These are phyloP conservation scores for Tetrahymena borealis DNA, from an alignment of 73 alveolate genomes.

Conservation along the genomic window DNA sequence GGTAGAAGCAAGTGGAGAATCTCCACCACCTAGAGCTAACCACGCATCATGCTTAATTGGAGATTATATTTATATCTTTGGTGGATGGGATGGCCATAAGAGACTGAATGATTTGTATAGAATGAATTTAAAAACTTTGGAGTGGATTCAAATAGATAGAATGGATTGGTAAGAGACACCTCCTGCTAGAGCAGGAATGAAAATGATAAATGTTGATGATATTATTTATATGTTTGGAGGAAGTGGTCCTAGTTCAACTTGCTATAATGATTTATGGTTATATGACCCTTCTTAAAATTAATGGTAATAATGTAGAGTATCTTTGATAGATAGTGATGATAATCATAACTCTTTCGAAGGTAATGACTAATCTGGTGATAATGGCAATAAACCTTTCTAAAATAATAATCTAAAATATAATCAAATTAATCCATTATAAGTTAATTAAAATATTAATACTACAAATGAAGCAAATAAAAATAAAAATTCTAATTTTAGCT, in stretches of 20 bases:
- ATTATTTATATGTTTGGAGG: slow-evolving; percentile 79
- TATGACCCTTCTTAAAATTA: slow-evolving; percentile 56
- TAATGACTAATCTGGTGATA: neutral
- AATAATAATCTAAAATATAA: neutral
- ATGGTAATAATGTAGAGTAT: slow-evolving; percentile 35
- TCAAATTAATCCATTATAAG: neutral
- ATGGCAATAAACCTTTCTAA: neutral
- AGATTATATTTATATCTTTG: slow-evolving; percentile 64
- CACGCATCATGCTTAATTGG: slow-evolving; percentile 65
- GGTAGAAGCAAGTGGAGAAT: slow-evolving; percentile 46
- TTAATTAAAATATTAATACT: neutral
- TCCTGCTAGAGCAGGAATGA: slow-evolving; percentile 89
- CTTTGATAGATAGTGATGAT: neutral
- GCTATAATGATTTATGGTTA: slow-evolving; percentile 67
- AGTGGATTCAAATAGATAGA: slow-evolving; percentile 55
- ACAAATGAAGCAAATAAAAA: neutral
- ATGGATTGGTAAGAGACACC: slow-evolving; percentile 48
- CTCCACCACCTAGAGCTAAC: slow-evolving; percentile 89
- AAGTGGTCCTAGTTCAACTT: slow-evolving; percentile 78
- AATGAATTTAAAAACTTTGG: slow-evolving; percentile 38
- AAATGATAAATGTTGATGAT: slow-evolving; percentile 59
- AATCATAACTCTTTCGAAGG: neutral
- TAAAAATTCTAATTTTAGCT: neutral
- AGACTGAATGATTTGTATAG: slow-evolving; percentile 68
- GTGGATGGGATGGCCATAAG: slow-evolving; percentile 90